A percentile compares a stretch with the other conserved stretches of the same genome.
Evolutionary conservation across 176 grass and related monocot genomes (phyloP).

Genomic region (Cenchrus purpureus): DNA sequence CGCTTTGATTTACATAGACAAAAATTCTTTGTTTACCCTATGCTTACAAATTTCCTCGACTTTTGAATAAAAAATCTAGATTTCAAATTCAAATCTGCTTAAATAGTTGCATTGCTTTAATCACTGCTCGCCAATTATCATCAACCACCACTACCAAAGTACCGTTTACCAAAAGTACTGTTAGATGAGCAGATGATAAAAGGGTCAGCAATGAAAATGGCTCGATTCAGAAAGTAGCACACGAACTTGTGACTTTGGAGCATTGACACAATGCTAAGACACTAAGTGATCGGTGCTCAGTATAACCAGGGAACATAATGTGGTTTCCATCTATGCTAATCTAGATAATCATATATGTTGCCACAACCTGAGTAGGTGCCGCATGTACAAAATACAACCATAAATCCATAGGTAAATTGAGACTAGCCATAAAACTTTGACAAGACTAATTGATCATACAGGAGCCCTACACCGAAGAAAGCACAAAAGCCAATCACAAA

Average conservation of each 20-base stretch:
- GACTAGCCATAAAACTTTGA: background rate
- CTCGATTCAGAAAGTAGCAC: background rate
- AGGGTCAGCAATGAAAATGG: background rate
- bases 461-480: background rate
- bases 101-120: no score
- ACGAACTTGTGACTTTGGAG: background rate
- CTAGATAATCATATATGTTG: background rate
- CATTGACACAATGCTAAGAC: background rate
- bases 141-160: no score
- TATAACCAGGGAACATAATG: background rate
- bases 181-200: background rate
- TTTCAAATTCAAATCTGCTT: no score
- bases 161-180: no score
- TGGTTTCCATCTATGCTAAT: background rate
- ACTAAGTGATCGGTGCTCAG: no score
- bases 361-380: background rate
- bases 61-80: no score
- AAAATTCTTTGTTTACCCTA: no score
- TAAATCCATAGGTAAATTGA: background rate
- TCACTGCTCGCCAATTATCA: no score
- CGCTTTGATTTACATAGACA: no score
- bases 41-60: no score
- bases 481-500: no score
- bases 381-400: background rate
- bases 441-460: background rate